Base-by-base conservation (phyloP, 2,329 filamentous ascomycete species). In the Cadophora luteo-olivacea region DNA sequence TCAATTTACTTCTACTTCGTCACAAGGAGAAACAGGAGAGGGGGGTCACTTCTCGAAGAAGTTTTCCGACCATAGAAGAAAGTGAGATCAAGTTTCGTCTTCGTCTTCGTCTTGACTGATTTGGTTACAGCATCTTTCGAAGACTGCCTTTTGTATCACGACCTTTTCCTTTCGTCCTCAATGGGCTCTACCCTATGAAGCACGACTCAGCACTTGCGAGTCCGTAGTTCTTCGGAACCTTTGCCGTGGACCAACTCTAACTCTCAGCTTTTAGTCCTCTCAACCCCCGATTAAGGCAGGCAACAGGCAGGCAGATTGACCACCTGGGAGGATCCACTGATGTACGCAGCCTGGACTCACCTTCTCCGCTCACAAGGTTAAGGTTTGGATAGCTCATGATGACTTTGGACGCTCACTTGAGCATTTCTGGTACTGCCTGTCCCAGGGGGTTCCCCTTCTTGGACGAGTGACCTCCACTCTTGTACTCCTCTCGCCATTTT, bases 341-440 rank as follows among this genome's bases (percentile, higher is more conserved):
- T 55, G n/a, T 33, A 55, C 52, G 7, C 45, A 49, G 45, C n/a
- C 45, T 55, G 29, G 52, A 55, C 25, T 54, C 51, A 54, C 24
- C 51, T 54, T 14, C 51, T 29, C 51, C 51, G n/a, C 51, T 16
- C 24, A 8, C 49, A 52, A 25, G 49, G 49, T 8, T 52, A 25
- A 52, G 22, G 49, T 25, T 52, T 52, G 25, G 9, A 12, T 25
- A 25, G 49, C 49, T 12, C 24, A 12, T 25, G 49, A 12, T 24
- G 5, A 16, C 51, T 54, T 54, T 54, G 51, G 32, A 54, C 29
- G 29, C 29, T 33, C 14, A 54, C 51, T 29, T 11, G 51, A 54
- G 51, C 51, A 29, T 29, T 54, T 54, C 51, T 54, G 51, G 24
- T 29, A 54, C 51, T 29, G 24, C 24, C 36, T 38, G 36, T 38